Conservation (phyloP, 768 basidiomycete species). For the Rhizopogon roseolus region DNA sequence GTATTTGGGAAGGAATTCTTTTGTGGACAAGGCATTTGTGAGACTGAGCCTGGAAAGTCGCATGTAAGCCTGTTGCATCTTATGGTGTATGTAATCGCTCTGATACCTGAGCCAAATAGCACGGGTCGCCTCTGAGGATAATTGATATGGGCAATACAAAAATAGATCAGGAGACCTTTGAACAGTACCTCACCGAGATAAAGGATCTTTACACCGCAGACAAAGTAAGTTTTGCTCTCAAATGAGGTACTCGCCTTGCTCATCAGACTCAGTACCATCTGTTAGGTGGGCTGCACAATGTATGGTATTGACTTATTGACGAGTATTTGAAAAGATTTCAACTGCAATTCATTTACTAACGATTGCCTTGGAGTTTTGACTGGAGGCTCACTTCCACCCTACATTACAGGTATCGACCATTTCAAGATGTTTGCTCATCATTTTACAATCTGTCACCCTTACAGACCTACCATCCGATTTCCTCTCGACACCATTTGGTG, state of each 20-base stretch:
- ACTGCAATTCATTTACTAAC: conserved; percentile 93
- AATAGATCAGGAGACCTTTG: conserved; percentile 80
- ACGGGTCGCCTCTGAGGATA: conserved; percentile 67
- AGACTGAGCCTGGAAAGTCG: conserved; percentile 70
- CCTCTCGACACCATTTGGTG: conserved; percentile 85
- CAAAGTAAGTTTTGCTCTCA: conserved; percentile 48
- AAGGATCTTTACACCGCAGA: conserved; percentile 82
- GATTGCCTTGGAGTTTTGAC: conserved; percentile 86
- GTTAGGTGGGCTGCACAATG: conserved; percentile 44
- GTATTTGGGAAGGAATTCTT: conserved; percentile 83
- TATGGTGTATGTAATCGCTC: background rate
- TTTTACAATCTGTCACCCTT: background rate
- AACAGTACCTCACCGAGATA: conserved; percentile 78
- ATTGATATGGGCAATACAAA: conserved; percentile 76
- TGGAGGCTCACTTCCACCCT: conserved; percentile 73
- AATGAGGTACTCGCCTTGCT: background rate
- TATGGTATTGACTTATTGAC: background rate
- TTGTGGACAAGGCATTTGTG: conserved; percentile 83
- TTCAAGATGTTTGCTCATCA: background rate
- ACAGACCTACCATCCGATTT: conserved; percentile 78
- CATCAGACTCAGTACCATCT: conserved; percentile 65
- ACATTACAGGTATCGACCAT: conserved; percentile 60
- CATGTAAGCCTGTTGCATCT: conserved; percentile 50
- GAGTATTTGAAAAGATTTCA: conserved; percentile 59
- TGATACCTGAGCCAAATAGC: conserved; percentile 36